Percentiles rank a stretch among this genome's conserved stretches.
Conservation (phyloP, 192 early-diverging fungal genomes). For the Backusella tarrabulga region DNA sequence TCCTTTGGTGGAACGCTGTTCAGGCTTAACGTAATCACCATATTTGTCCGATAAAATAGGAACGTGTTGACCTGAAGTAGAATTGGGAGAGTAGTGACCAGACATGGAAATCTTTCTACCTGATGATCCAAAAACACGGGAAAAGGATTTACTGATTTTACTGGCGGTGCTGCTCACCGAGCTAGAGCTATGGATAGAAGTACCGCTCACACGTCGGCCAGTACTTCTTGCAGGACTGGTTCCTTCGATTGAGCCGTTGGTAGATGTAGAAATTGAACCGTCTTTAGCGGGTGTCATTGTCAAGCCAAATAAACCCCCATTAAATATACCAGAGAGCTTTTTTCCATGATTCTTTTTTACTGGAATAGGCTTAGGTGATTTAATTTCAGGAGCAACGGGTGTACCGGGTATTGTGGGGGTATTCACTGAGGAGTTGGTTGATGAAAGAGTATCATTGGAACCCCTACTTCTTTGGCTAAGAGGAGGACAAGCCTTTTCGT, state of each 20-base stretch:
- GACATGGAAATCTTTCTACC: background rate
- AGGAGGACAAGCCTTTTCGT: background rate
- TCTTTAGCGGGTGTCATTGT: background rate
- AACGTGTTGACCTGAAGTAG: background rate
- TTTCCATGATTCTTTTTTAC: background rate
- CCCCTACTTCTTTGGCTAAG: slow-evolving; percentile 2
- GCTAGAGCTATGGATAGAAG: slow-evolving; percentile 4
- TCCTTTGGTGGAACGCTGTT: slow-evolving; percentile 17
- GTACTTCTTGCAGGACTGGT: background rate
- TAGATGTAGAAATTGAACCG: background rate
- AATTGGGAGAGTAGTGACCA: slow-evolving; percentile 2
- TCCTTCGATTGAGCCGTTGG: background rate
- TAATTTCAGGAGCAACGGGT: slow-evolving; percentile 8
- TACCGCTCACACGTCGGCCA: background rate
- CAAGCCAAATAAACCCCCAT: background rate
- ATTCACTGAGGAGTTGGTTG: background rate
- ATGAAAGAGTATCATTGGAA: slow-evolving; percentile 10
- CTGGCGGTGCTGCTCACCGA: slow-evolving; percentile 11
- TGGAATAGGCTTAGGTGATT: slow-evolving; percentile 5
- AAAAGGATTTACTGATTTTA: slow-evolving; percentile 9
- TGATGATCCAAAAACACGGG: background rate
- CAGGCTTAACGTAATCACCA: slow-evolving; percentile 26
- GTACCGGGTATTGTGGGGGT: background rate
- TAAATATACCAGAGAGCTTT: background rate
- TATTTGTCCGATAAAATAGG: slow-evolving; percentile 19